Percentiles rank a stretch among this genome's conserved stretches.
phyloP scores from a whole-genome alignment of 2,329 filamentous ascomycete species.

The Exophiala sp. region DNA sequence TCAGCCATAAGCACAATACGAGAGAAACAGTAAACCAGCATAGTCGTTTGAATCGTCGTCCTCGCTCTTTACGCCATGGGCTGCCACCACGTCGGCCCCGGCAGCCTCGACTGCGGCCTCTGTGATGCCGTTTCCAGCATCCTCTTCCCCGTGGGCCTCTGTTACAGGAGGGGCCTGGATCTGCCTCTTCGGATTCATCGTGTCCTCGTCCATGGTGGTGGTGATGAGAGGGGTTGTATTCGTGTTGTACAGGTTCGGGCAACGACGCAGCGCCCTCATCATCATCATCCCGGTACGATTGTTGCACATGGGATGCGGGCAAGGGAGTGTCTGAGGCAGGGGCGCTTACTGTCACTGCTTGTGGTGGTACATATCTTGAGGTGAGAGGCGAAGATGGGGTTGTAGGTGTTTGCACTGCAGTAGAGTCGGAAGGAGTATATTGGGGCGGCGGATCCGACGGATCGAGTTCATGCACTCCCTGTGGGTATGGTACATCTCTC shows the following conservation, averaged over 20 bases:
- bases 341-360: slow-evolving; percentile 22
- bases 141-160: not conserved
- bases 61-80: slow-evolving; percentile 12
- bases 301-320: slow-evolving; percentile 2
- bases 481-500: slow-evolving; percentile 8
- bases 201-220: not conserved
- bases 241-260: slow-evolving; percentile 11
- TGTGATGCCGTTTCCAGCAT: slow-evolving; percentile 8
- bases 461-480: slow-evolving; percentile 11
- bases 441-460: slow-evolving; percentile 23
- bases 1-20: slow-evolving; percentile 19
- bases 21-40: slow-evolving; percentile 19
- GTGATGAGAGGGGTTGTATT: not conserved
- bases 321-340: slow-evolving; percentile 6
- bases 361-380: slow-evolving; percentile 7
- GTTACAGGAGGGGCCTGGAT: not conserved
- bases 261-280: slow-evolving; percentile 13
- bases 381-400: slow-evolving; percentile 12
- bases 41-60: slow-evolving; percentile 15
- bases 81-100: slow-evolving; percentile 3
- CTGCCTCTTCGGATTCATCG: slow-evolving; percentile 5
- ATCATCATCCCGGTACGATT: slow-evolving; percentile 6
- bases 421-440: slow-evolving; percentile 23
- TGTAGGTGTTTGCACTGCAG: slow-evolving; percentile 9
- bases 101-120: slow-evolving; percentile 14